A percentile compares a stretch with the other conserved stretches of the same genome.
Evolutionary conservation across 768 basidiomycete genomes (phyloP).

Genomic region (Mycena leptocephala): DNA sequence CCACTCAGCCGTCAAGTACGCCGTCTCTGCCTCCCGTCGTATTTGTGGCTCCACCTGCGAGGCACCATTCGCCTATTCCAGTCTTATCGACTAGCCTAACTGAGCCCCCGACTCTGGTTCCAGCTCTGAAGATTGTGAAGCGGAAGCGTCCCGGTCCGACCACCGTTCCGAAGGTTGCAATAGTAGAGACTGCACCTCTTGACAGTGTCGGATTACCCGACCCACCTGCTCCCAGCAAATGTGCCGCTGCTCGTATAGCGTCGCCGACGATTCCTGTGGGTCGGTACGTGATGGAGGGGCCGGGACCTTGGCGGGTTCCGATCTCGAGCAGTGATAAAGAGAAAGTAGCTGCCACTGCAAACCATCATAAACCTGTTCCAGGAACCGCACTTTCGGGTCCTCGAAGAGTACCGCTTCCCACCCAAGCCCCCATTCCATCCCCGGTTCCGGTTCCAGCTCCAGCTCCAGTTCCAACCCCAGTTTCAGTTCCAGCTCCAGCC

Average conservation of each 20-base stretch:
- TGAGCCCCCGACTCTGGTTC: constrained; percentile 55
- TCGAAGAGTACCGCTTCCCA: constrained; percentile 26
- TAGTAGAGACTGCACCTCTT: neutral
- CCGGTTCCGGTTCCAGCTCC: neutral
- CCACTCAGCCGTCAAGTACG: neutral
- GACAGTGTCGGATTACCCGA: neutral
- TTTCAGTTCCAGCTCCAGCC: neutral
- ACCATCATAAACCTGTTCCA: constrained; percentile 1
- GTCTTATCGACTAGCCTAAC: constrained; percentile 29
- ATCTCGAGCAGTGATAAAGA: constrained; percentile 26
- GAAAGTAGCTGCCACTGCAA: neutral
- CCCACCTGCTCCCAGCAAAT: neutral
- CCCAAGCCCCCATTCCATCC: neutral
- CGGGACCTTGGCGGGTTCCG: constrained; percentile 57
- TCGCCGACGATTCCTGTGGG: neutral
- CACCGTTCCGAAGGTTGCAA: constrained; percentile 16
- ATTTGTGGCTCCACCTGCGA: constrained; percentile 21
- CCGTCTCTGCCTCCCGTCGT: constrained; percentile 30
- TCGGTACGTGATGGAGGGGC: constrained; percentile 34
- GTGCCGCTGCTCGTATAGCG: neutral
- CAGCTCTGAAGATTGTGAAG: constrained; percentile 67
- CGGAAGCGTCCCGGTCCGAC: constrained; percentile 43
- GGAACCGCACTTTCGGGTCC: constrained; percentile 20
- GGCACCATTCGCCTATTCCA: constrained; percentile 27
- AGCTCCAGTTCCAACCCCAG: neutral